Base-by-base conservation (phyloP, 257 asterid species). In the Fraxinus pennsylvanica region DNA sequence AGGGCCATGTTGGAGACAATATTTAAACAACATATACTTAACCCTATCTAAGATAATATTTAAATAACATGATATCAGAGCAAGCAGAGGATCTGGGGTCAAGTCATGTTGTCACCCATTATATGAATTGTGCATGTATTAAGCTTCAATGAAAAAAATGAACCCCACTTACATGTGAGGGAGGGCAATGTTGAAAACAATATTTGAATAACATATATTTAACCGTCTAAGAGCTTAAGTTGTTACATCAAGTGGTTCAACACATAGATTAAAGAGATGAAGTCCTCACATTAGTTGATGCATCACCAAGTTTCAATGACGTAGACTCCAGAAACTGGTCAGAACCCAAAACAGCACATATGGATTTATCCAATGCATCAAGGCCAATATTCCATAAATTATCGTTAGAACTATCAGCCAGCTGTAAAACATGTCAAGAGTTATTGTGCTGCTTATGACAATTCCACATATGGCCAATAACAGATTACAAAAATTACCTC, bases 331-430 rank as follows among this genome's bases (percentile, higher is more conserved):
- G 94, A 82, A 91, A 90, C 77, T 88, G 86, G 65, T 87, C 90
- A 83, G 97, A 95, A 81, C 97, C 96, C 84, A 95, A 86, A 82
- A 95, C 98, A 80, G 99, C 96, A 80, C 92, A 91, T 74, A 95
- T 91, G 79, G 97, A 90, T 82, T 93, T 91, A 86, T 95, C 99
- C 95, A 95, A 80, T 50, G 97, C 98, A 83, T 85, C 94, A 79
- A 91, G 94, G 75, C 97, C 98, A 86, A 95, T 82, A 72, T 75
- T 84, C 87, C 93, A 91, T 43, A 95, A 83, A 75, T 86, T 90
- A 83, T 88, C 88, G 72, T 80, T 91, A 74, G 97, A 84, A 90
- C 98, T 86, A 79, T 85, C 89, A 80, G 96, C 90, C 85, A 95
- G 98, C 99, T 95, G 96, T 85, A 87, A 82, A 81, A 82, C 76